Conservation (phyloP, 2,329 filamentous ascomycete genomes). For the Aspergillus oerlinghausenensis region DNA sequence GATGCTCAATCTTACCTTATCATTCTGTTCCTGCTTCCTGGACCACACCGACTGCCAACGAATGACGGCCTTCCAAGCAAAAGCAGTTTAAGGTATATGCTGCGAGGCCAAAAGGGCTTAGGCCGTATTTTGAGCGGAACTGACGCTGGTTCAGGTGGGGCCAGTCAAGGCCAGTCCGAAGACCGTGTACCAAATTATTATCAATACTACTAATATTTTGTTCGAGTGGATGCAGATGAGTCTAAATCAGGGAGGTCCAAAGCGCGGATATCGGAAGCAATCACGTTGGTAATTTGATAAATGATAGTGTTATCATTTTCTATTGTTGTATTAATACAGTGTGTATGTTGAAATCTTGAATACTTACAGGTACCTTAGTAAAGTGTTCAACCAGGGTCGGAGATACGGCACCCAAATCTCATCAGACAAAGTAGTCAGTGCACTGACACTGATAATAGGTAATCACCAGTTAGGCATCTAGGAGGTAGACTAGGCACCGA, state of each 20-base stretch:
- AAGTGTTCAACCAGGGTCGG: background rate
- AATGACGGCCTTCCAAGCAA: constrained; percentile 8
- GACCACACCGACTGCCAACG: background rate
- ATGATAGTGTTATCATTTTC: background rate
- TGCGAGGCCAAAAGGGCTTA: constrained; percentile 13
- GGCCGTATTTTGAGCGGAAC: constrained; percentile 6
- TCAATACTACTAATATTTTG: background rate
- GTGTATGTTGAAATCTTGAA: background rate
- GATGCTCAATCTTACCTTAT: background rate
- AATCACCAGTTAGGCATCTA: background rate
- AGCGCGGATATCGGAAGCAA: background rate
- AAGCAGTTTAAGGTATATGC: constrained; percentile 15
- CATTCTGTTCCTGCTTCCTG: background rate
- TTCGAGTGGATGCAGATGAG: background rate
- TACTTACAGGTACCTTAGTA: background rate
- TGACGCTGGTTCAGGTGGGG: constrained; percentile 10
- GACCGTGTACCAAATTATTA: background rate
- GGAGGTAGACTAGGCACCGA: background rate
- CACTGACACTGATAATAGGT: background rate
- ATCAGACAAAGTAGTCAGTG: background rate
- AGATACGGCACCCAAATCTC: background rate
- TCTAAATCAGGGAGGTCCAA: background rate
- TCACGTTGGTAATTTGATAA: background rate
- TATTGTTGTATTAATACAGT: background rate
- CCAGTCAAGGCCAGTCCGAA: background rate